phyloP scores from a whole-genome alignment of 2,329 filamentous ascomycete species.

The Talaromyces sp. region DNA sequence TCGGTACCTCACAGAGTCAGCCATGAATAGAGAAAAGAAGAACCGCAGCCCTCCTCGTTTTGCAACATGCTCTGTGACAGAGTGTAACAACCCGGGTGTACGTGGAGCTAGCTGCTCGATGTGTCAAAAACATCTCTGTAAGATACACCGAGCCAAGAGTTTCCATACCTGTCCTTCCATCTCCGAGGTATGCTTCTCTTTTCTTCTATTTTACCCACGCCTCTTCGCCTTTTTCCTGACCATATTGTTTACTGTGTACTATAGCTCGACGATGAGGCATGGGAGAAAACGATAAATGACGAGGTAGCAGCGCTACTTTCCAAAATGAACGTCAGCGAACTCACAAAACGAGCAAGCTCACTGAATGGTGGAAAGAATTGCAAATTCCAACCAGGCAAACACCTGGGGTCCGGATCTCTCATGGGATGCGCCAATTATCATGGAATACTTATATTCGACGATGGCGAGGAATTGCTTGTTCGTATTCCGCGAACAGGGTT shows the following conservation, averaged over 20 bases:
- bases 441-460: conserved; percentile 24
- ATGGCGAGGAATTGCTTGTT: conserved; percentile 35
- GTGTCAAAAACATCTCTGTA: conserved; percentile 8
- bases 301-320: conserved; percentile 6
- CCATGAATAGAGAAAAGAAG: neutral
- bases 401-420: neutral
- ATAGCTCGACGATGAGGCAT: neutral
- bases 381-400: conserved; percentile 7
- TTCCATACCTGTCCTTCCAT: conserved; percentile 2
- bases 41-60: neutral
- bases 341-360: neutral
- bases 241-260: neutral
- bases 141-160: conserved; percentile 1
- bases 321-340: conserved; percentile 6
- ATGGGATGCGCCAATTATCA: conserved; percentile 11
- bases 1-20: no score
- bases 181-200: neutral
- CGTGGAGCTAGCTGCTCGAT: conserved; percentile 5
- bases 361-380: conserved; percentile 4
- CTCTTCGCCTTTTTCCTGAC: neutral
- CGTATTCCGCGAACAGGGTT: conserved; percentile 27
- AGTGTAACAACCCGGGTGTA: conserved; percentile 2
- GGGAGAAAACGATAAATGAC: conserved; percentile 6
- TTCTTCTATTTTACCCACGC: neutral
- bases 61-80: conserved; percentile 6